phyloP scores from a whole-genome alignment of 1,284 basidiomycete species.

The Moesziomyces sp. region DNA sequence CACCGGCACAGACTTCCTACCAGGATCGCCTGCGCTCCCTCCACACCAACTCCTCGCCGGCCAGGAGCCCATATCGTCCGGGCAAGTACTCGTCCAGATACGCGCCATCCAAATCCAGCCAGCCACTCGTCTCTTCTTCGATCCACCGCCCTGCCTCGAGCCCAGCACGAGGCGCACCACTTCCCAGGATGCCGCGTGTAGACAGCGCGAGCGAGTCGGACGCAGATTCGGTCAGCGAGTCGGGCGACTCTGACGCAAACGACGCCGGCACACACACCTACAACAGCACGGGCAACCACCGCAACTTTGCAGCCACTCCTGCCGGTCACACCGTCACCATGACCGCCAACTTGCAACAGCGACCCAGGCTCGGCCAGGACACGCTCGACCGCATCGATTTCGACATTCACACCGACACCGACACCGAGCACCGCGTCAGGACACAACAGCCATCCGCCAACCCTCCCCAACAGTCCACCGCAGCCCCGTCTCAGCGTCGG shows the following conservation, averaged over 20 bases:
- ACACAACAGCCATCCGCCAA: conserved; percentile 1
- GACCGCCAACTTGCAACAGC: conserved; percentile 24
- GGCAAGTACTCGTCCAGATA: conserved; percentile 26
- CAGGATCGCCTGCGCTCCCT: conserved; percentile 27
- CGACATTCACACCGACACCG: conserved; percentile 38
- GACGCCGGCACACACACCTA: conserved; percentile 24
- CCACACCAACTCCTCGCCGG: conserved; percentile 24
- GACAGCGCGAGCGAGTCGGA: conserved; percentile 49
- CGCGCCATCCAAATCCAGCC: conserved; percentile 2
- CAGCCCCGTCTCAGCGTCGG: no score
- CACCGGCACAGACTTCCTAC: conserved; percentile 26
- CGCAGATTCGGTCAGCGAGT: conserved; percentile 36
- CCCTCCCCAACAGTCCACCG: not conserved
- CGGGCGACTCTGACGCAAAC: conserved; percentile 32
- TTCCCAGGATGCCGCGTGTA: conserved; percentile 21
- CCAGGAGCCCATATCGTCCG: conserved; percentile 32
- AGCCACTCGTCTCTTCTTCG: conserved; percentile 9
- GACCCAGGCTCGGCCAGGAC: conserved; percentile 42
- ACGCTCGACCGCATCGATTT: conserved; percentile 48
- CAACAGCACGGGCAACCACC: conserved; percentile 53
- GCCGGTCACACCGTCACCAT: conserved; percentile 39
- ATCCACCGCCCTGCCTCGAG: not conserved
- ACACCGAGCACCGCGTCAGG: conserved; percentile 24
- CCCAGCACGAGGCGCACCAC: conserved; percentile 13
- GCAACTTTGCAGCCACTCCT: conserved; percentile 43